phyloP scores from a whole-genome alignment of 305 asterid species.

The Fraxinus latifolia region DNA sequence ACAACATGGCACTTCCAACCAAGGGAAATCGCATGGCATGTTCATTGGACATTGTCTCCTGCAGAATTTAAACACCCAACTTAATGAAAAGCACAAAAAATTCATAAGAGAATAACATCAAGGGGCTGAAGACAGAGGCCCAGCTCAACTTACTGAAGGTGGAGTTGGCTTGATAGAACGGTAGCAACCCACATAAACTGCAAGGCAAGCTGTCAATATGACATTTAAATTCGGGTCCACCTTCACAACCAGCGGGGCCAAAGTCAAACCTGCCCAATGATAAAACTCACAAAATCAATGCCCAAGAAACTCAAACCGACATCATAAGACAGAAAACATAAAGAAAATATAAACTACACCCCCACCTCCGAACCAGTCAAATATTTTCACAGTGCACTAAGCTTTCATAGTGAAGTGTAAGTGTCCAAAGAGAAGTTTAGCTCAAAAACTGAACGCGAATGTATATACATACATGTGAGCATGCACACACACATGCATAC shows the following conservation, averaged over 20 bases:
- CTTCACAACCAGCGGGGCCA: conserved; percentile 51
- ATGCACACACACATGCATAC: background rate
- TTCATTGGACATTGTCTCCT: conserved; percentile 96
- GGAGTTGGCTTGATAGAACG: conserved; percentile 58
- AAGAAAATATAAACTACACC: background rate
- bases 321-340: background rate
- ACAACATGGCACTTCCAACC: conserved; percentile 92
- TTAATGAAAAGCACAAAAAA: conserved; percentile 14
- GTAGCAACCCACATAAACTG: conserved; percentile 50
- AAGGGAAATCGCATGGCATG: conserved; percentile 95
- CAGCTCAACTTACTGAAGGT: conserved; percentile 35
- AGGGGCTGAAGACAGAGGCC: background rate
- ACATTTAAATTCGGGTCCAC: conserved; percentile 54
- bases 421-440: background rate
- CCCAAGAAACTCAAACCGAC: background rate
- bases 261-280: conserved; percentile 35
- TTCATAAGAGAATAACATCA: background rate
- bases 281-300: conserved; percentile 9
- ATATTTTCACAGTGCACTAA: background rate
- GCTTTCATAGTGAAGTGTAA: background rate
- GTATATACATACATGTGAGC: background rate
- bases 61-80: conserved; percentile 27
- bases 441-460: background rate
- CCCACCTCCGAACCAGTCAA: background rate
- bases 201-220: conserved; percentile 45